Evolutionary conservation across 371 early-diverging fungal genomes (phyloP).

Genomic region (Basidiobolus meristosporus): DNA sequence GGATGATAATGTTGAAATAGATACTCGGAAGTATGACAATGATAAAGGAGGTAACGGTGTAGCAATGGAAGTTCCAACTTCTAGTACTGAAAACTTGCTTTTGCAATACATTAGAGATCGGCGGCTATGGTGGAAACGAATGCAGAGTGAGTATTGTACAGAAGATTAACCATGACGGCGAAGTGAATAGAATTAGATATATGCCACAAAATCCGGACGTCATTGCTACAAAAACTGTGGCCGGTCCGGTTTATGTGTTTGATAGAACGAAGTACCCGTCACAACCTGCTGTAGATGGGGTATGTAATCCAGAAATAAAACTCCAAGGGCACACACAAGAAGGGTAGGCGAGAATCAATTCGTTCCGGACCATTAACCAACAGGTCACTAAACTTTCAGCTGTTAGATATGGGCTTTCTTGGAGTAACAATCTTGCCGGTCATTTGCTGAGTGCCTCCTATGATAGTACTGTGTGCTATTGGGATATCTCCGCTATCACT

Average conservation of each 20-base stretch:
- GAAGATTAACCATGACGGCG: constrained; percentile 82
- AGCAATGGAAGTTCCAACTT: no score
- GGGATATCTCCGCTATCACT: constrained; percentile 60
- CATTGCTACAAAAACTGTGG: constrained; percentile 85
- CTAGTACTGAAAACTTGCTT: no score
- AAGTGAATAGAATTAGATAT: constrained; percentile 87
- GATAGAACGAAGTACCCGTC: constrained; percentile 86
- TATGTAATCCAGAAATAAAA: constrained; percentile 68
- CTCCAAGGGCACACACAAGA: constrained; percentile 83
- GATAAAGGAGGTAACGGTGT: no score
- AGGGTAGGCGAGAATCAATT: constrained; percentile 36
- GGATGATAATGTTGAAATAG: constrained; percentile 11
- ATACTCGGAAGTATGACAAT: no score
- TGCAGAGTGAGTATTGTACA: constrained; percentile 73
- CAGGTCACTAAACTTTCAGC: no score
- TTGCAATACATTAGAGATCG: constrained; percentile 38
- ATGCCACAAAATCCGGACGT: constrained; percentile 85
- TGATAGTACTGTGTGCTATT: constrained; percentile 71
- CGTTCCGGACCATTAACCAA: constrained; percentile 30
- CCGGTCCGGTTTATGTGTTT: constrained; percentile 84
- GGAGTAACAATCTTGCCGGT: constrained; percentile 41
- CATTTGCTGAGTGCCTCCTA: constrained; percentile 71
- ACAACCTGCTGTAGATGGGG: constrained; percentile 46
- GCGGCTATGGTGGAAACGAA: constrained; percentile 55
- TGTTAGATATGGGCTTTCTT: constrained; percentile 56